These are phyloP conservation scores for Nemania sp. DNA, from an alignment of 2,329 filamentous ascomycete species.

Conservation along the genomic window DNA sequence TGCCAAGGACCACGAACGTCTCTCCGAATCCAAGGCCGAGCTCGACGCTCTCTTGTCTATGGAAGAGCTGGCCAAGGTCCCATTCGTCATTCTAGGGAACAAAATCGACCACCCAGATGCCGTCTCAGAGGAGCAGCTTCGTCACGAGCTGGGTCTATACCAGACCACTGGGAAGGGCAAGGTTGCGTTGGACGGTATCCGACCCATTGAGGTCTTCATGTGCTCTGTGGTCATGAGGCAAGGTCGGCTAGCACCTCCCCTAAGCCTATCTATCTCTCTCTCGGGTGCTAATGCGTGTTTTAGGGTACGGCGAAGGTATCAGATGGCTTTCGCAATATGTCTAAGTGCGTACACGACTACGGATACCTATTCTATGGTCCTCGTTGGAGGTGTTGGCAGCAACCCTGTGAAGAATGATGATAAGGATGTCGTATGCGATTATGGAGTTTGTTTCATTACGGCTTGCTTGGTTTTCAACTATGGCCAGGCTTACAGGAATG, in stretches of 20 bases:
- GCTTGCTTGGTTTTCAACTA: slow-evolving; percentile 35
- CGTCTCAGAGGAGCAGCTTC: slow-evolving; percentile 91
- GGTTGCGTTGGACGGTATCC: slow-evolving; percentile 87
- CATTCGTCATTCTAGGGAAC: slow-evolving; percentile 95
- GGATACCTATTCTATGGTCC: slow-evolving; percentile 15
- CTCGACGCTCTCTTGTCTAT: slow-evolving; percentile 93
- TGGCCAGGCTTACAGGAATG: slow-evolving; percentile 37
- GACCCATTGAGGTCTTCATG: slow-evolving; percentile 98
- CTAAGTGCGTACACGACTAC: slow-evolving; percentile 47
- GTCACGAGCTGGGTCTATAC: slow-evolving; percentile 89
- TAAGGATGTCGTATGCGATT: slow-evolving; percentile 31
- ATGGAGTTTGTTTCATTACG: slow-evolving; percentile 32
- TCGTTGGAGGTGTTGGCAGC: slow-evolving; percentile 8
- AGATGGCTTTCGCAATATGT: slow-evolving; percentile 93
- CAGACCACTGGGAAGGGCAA: slow-evolving; percentile 97
- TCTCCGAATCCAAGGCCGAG: slow-evolving; percentile 93
- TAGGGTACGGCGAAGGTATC: slow-evolving; percentile 85
- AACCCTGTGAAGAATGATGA: slow-evolving; percentile 24
- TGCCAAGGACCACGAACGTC: slow-evolving; percentile 94
- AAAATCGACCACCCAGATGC: slow-evolving; percentile 99
- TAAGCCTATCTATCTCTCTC: not conserved
- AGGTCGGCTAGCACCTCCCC: slow-evolving; percentile 55
- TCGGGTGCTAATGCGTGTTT: slow-evolving; percentile 26
- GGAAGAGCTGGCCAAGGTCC: slow-evolving; percentile 95
- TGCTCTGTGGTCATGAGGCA: slow-evolving; percentile 98